Percentiles rank a stretch among this genome's conserved stretches.
These are phyloP conservation scores for Puccinellia tenuiflora DNA, from an alignment of 176 grass and related monocot genomes.

Conservation along the genomic window DNA sequence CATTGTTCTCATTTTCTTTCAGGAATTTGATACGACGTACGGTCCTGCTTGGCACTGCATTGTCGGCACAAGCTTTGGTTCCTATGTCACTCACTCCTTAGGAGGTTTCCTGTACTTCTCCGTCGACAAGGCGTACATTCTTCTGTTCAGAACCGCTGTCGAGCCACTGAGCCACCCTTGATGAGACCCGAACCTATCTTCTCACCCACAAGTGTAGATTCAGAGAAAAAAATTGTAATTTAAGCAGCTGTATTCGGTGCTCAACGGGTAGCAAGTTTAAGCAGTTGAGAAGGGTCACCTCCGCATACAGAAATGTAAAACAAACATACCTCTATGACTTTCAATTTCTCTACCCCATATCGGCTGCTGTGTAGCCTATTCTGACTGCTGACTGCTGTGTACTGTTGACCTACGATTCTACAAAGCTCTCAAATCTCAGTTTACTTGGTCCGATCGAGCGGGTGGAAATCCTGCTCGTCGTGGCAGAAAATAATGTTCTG, in stretches of 20 bases:
- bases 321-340: neutral
- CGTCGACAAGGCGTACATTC: constrained; percentile 54
- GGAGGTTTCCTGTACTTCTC: constrained; percentile 73
- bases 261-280: neutral
- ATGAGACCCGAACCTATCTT: neutral
- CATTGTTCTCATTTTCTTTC: neutral
- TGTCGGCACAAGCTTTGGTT: constrained; percentile 69
- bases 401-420: neutral
- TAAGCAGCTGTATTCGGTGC: constrained; percentile 11
- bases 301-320: neutral
- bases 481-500: neutral
- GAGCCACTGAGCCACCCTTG: constrained; percentile 27
- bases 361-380: neutral
- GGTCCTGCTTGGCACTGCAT: constrained; percentile 83
- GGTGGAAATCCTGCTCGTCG: neutral
- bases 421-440: neutral
- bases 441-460: neutral
- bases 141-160: constrained; percentile 57
- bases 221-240: constrained; percentile 13
- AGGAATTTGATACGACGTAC: constrained; percentile 66
- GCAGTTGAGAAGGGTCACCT: neutral
- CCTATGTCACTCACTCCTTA: constrained; percentile 62
- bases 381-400: neutral
- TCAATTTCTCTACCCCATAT: neutral
- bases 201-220: constrained; percentile 17